phyloP scores from a whole-genome alignment of 768 basidiomycete species.

The Pluteus cervinus region DNA sequence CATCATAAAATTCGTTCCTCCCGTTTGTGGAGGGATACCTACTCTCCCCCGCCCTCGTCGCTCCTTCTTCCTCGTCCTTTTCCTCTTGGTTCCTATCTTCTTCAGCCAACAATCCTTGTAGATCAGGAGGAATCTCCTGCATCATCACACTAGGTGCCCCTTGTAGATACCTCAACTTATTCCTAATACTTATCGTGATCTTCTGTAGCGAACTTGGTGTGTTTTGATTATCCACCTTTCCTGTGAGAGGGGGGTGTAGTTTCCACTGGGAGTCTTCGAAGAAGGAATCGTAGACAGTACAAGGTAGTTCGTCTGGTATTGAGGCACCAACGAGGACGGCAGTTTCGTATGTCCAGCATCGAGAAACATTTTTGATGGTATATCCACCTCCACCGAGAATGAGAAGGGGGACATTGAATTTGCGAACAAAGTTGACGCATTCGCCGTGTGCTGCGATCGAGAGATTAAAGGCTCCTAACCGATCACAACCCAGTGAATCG shows the following conservation, averaged over 20 bases:
- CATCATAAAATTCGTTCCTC: slow-evolving; percentile 70
- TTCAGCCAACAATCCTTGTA: slow-evolving; percentile 70
- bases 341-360: slow-evolving; percentile 99
- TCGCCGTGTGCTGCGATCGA: slow-evolving; percentile 97
- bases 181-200: slow-evolving; percentile 80
- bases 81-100: slow-evolving; percentile 67
- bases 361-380: slow-evolving; percentile 92
- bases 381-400: slow-evolving; percentile 96
- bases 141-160: slow-evolving; percentile 96
- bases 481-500: slow-evolving; percentile 91
- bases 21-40: slow-evolving; percentile 46
- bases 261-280: slow-evolving; percentile 91
- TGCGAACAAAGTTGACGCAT: slow-evolving; percentile 94
- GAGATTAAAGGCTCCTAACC: slow-evolving; percentile 95
- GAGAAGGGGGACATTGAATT: slow-evolving; percentile 84
- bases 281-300: slow-evolving; percentile 87
- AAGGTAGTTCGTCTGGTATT: slow-evolving; percentile 83
- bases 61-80: slow-evolving; percentile 60
- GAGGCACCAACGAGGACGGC: slow-evolving; percentile 80
- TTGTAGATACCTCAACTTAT: slow-evolving; percentile 86
- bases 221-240: slow-evolving; percentile 92
- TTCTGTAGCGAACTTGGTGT: slow-evolving; percentile 75
- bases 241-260: slow-evolving; percentile 88
- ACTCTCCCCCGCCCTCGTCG: slow-evolving; percentile 49
- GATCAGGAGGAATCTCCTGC: slow-evolving; percentile 93